These are phyloP conservation scores for Selenicereus undatus DNA, from an alignment of 148 eudicot species.

Conservation along the genomic window DNA sequence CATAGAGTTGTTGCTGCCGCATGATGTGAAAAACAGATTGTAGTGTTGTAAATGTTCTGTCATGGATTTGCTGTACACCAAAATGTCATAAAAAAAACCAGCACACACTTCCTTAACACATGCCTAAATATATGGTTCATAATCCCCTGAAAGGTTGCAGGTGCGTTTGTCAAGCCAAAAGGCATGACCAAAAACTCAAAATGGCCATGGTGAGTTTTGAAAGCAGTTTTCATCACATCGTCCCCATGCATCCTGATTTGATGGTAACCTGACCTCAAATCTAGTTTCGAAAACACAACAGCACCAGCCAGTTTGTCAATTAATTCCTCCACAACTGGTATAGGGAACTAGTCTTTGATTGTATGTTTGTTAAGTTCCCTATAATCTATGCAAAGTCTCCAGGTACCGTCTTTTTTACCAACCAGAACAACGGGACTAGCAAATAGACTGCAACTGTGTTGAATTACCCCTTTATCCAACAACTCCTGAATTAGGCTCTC, in stretches of 20 bases:
- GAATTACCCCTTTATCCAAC: neutral
- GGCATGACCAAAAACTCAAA: neutral
- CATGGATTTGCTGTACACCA: neutral
- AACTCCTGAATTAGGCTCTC: neutral
- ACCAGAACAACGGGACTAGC: neutral
- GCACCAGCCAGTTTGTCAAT: neutral
- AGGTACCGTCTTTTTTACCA: neutral
- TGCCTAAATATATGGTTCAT: neutral
- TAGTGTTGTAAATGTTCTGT: neutral
- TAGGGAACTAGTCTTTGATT: neutral
- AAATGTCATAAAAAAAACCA: neutral
- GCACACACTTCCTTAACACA: neutral
- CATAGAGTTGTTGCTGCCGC: neutral
- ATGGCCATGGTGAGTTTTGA: no score
- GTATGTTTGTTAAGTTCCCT: neutral
- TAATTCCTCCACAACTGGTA: neutral
- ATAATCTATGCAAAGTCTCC: neutral
- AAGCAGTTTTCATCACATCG: neutral
- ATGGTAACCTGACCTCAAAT: neutral
- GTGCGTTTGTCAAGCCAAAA: neutral
- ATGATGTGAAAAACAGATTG: neutral
- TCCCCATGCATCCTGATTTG: neutral
- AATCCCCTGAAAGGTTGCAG: neutral
- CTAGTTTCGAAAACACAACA: neutral
- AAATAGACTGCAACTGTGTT: neutral